A percentile compares a stretch with the other conserved stretches of the same genome.
Conservation (phyloP, 768 basidiomycete species). For the Russula foetens region DNA sequence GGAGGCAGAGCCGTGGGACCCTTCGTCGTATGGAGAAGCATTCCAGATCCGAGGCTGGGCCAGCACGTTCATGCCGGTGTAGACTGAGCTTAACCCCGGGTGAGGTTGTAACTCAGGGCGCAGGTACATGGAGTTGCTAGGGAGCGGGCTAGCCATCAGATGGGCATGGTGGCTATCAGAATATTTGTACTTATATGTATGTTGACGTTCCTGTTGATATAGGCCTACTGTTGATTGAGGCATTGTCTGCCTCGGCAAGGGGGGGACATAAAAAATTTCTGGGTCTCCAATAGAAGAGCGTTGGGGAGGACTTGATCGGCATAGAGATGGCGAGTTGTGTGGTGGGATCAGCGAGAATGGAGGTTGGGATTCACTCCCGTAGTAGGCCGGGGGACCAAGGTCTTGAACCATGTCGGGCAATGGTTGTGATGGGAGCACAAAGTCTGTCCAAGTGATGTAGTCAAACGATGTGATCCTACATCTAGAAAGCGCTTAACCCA, state of each 20-base stretch:
- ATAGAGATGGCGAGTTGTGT: too few species aligned
- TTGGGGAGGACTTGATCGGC: neutral
- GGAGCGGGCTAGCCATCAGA: too few species aligned
- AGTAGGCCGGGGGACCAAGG: too few species aligned
- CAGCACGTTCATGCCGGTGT: neutral
- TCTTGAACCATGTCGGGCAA: too few species aligned
- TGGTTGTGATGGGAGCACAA: too few species aligned
- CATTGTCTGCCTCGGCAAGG: neutral
- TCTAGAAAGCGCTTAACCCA: neutral
- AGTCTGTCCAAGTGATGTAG: too few species aligned
- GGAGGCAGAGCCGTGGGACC: neutral
- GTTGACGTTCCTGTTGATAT: neutral
- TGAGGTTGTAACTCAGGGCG: too few species aligned
- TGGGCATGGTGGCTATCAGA: neutral
- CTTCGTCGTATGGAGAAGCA: neutral
- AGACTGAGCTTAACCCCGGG: neutral
- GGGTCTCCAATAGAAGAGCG: neutral
- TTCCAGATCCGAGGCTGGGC: neutral
- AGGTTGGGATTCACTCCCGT: too few species aligned
- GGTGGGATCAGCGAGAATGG: too few species aligned
- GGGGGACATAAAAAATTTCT: neutral
- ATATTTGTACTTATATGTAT: neutral
- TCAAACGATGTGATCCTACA: neutral
- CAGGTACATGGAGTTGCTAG: neutral
- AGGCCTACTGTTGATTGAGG: neutral